A percentile compares a stretch with the other conserved stretches of the same genome.
These are phyloP conservation scores for Dendrocalamus sinicus DNA, from an alignment of 176 grass and related monocot species.

Conservation along the genomic window DNA sequence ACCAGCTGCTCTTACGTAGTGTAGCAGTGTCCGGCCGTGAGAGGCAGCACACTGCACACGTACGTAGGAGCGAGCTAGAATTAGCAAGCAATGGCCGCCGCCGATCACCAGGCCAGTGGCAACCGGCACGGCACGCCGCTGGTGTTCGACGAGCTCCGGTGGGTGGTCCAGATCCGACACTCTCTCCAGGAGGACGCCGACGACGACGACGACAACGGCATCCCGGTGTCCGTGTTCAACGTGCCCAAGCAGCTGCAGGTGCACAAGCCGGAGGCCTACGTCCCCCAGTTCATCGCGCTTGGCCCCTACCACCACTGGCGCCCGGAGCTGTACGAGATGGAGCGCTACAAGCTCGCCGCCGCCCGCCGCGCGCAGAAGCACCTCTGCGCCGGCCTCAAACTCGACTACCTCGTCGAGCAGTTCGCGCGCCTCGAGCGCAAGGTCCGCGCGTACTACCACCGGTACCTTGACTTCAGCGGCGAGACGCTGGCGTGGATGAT, in stretches of 20 bases:
- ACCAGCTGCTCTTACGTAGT: background rate
- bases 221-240: conserved; percentile 78
- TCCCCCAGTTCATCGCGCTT: conserved; percentile 72
- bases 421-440: conserved; percentile 62
- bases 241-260: conserved; percentile 69
- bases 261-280: conserved; percentile 71
- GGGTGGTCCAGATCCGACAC: conserved; percentile 74
- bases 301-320: conserved; percentile 89
- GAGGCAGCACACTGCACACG: background rate
- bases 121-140: conserved; percentile 29
- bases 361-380: conserved; percentile 69
- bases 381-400: conserved; percentile 45
- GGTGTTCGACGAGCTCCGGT: conserved; percentile 72
- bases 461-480: conserved; percentile 78
- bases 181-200: conserved; percentile 58
- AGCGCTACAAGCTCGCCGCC: conserved; percentile 80
- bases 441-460: conserved; percentile 78
- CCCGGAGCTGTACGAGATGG: conserved; percentile 84
- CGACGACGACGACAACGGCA: conserved; percentile 61
- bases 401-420: conserved; percentile 58
- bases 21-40: background rate
- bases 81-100: conserved; percentile 16
- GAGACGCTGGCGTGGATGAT: conserved; percentile 95
- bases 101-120: background rate
- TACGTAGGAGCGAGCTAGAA: background rate